A percentile compares a stretch with the other conserved stretches of the same genome.
phyloP scores from a whole-genome alignment of 345 rosid genomes.

The Ricinus communis region DNA sequence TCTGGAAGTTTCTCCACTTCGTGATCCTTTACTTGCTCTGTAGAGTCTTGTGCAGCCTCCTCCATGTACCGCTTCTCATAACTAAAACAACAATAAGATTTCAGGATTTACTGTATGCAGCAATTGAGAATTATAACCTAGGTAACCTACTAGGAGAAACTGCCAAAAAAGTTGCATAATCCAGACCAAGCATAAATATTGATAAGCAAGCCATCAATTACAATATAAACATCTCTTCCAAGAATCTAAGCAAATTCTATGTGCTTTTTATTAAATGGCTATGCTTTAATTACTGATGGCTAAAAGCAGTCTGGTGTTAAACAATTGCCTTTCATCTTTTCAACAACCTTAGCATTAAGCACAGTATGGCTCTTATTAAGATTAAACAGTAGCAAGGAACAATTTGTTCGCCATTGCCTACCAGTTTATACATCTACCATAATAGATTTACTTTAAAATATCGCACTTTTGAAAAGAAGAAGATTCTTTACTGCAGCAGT shows the following conservation, averaged over 20 bases:
- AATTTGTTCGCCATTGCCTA: background rate
- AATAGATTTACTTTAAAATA: background rate
- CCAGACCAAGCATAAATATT: background rate
- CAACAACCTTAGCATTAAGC: background rate
- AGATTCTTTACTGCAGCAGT: no score
- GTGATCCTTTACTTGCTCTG: slow-evolving; percentile 31
- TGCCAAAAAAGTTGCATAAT: background rate
- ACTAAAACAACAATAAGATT: slow-evolving; percentile 29
- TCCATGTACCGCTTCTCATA: slow-evolving; percentile 51
- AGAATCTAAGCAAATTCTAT: background rate
- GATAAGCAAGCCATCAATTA: slow-evolving; percentile 1
- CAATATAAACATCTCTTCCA: background rate
- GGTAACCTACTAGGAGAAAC: background rate
- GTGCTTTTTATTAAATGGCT: background rate
- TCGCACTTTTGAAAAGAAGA: background rate
- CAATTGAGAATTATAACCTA: background rate
- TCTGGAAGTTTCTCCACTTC: slow-evolving; percentile 26
- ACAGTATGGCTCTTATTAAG: background rate
- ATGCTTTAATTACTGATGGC: background rate
- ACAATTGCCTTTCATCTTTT: background rate
- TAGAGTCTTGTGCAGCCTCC: slow-evolving; percentile 31
- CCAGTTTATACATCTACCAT: background rate
- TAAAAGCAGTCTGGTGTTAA: background rate
- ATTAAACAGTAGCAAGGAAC: background rate
- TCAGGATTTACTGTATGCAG: background rate